Evolutionary conservation across 129 eudicot genomes (phyloP).

Genomic region (Kitagawia praeruptora): DNA sequence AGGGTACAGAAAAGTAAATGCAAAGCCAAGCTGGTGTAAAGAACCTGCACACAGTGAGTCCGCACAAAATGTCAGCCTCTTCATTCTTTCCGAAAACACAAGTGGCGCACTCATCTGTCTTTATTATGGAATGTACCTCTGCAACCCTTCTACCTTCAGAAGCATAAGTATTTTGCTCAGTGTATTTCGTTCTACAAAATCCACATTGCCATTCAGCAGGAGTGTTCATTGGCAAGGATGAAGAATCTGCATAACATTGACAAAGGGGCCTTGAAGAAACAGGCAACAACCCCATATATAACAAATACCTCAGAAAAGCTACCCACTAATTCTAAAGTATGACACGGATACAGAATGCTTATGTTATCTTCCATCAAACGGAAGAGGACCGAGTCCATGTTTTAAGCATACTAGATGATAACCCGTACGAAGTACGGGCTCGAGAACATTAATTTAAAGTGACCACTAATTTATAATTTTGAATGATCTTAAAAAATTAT

Average conservation of each 20-base stretch:
- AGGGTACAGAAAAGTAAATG: neutral
- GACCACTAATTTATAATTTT: too few species aligned
- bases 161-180: conserved; percentile 51
- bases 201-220: conserved; percentile 77
- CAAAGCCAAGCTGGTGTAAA: neutral
- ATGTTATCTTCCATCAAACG: too few species aligned
- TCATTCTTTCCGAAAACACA: conserved; percentile 25
- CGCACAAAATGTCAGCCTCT: neutral
- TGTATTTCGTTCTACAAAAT: conserved; percentile 21
- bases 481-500: too few species aligned
- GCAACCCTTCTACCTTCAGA: conserved; percentile 6
- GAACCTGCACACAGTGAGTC: neutral
- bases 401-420: too few species aligned
- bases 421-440: too few species aligned
- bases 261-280: too few species aligned
- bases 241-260: conserved; percentile 46
- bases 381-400: too few species aligned
- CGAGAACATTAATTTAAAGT: too few species aligned
- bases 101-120: conserved; percentile 54
- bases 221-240: conserved; percentile 41
- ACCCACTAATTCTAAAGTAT: neutral
- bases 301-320: neutral
- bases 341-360: too few species aligned
- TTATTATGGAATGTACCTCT: conserved; percentile 41
- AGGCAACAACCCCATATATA: too few species aligned